phyloP scores from a whole-genome alignment of 2,329 filamentous ascomycete genomes.

The Claviceps quebecensis region DNA sequence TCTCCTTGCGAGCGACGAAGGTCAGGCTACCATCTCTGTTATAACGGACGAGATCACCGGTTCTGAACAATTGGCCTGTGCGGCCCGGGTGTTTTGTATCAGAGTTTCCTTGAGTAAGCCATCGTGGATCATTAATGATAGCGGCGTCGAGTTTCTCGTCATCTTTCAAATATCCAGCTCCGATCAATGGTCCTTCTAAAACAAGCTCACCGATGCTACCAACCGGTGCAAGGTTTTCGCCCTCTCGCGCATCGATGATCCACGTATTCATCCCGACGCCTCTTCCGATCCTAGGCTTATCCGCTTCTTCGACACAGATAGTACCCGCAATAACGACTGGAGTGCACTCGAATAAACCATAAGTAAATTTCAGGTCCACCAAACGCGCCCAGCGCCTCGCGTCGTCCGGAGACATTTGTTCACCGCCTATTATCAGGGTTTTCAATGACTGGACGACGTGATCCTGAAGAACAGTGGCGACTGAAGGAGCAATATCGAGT shows the following conservation, averaged over 20 bases:
- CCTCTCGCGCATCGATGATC: slow-evolving; percentile 11
- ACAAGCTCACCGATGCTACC: slow-evolving; percentile 14
- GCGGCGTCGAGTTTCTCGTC: slow-evolving; percentile 3
- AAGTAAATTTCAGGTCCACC: neutral
- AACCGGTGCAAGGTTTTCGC: slow-evolving; percentile 8
- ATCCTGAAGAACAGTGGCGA: neutral
- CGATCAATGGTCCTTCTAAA: slow-evolving; percentile 14
- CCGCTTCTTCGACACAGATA: neutral
- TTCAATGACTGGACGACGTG: neutral
- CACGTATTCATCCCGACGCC: slow-evolving; percentile 8
- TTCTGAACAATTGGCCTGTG: slow-evolving; percentile 10
- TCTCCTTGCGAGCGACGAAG: slow-evolving; percentile 36
- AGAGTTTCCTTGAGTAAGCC: slow-evolving; percentile 5
- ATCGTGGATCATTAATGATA: slow-evolving; percentile 6
- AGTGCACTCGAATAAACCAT: neutral
- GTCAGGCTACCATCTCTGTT: slow-evolving; percentile 21
- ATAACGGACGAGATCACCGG: slow-evolving; percentile 13
- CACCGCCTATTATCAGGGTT: neutral
- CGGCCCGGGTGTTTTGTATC: neutral
- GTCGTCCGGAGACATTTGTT: neutral
- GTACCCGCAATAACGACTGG: neutral
- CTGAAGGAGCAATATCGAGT: neutral
- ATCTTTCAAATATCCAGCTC: slow-evolving; percentile 12
- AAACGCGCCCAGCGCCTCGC: neutral
- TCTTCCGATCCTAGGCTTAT: slow-evolving; percentile 5